Base-by-base conservation (phyloP, 2,329 filamentous ascomycete genomes). In the Fusarium bactridioides region DNA sequence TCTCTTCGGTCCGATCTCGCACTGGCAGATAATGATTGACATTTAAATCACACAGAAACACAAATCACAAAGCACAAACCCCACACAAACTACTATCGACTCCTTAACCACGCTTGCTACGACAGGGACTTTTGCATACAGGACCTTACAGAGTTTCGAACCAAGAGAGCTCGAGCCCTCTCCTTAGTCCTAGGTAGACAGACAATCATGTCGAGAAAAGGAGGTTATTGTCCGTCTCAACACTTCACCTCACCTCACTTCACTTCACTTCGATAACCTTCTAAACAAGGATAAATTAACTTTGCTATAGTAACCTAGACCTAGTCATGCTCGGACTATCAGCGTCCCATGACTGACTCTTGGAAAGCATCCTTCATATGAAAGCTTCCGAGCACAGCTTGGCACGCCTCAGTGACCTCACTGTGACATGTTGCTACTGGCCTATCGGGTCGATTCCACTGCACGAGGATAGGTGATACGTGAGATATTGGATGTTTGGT, bases 1-100 rank as follows among this genome's bases (percentile, higher is more conserved):
- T 29, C 40, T 70, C 61, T 64, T 73, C 70, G 70, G 70, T 67
- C 70, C 70, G 70, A 73, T 72, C 60, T 70, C 55, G 61, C 40
- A 54, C 27, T 55, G 23, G 29, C 44, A 72, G 65, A 72, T 73
- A 64, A 58, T 41, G 59, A 72, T 70, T 53, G 60, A 44, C 69
- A 60, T 70, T 38, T 45, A 44, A 64, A 72, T 62, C 51, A 57
- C 57, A 71, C 67, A 55, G 61, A 47, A 48, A 33, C 61, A 44
- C 61, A 53, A 50, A 50, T 29, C 31, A 47, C 43, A 29, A 62
- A 53, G 43, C 55, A 69, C 59, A 62, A 56, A 70, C 35, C 45
- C 50, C 61, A 62, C 51, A 69, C 59, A 69, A 65, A 47, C 44
- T 21, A 66, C 61, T 53, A 35, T 55, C 58, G 23, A 55, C 54